These are phyloP conservation scores for Rhinocladiella mackenziei DNA, from an alignment of 2,329 filamentous ascomycete genomes.

Conservation along the genomic window DNA sequence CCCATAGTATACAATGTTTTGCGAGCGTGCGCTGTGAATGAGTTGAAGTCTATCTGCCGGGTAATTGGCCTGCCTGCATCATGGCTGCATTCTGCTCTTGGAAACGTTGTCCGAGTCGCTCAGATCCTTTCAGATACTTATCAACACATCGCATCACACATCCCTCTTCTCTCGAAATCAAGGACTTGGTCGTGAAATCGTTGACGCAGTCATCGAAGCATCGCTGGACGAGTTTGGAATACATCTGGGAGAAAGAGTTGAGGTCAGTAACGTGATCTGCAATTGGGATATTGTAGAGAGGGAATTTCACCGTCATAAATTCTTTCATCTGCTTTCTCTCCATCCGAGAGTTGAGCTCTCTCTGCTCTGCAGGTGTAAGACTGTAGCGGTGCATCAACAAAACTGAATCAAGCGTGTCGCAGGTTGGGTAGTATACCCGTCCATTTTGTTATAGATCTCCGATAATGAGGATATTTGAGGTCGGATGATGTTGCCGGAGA, in stretches of 20 bases:
- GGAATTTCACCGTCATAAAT: constrained; percentile 75
- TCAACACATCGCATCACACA: constrained; percentile 94
- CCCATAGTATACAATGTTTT: no score
- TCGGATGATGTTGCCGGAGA: no score
- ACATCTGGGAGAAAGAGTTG: constrained; percentile 50
- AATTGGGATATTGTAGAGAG: constrained; percentile 6
- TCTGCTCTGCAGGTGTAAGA: constrained; percentile 75
- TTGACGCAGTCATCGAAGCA: constrained; percentile 98
- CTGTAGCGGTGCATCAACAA: constrained; percentile 38
- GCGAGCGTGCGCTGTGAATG: background rate
- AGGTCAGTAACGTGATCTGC: constrained; percentile 10
- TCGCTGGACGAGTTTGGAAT: constrained; percentile 55
- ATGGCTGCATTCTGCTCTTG: constrained; percentile 67
- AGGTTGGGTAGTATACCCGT: constrained; percentile 16
- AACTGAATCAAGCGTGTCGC: background rate
- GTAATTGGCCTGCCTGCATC: constrained; percentile 57
- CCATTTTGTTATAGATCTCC: constrained; percentile 19
- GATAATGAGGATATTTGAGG: no score
- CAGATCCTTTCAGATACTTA: constrained; percentile 89
- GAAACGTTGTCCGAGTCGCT: constrained; percentile 88
- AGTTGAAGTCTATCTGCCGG: constrained; percentile 38
- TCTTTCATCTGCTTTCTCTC: constrained; percentile 99
- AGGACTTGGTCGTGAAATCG: constrained; percentile 96
- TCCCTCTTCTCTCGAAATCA: constrained; percentile 80
- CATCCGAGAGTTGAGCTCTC: constrained; percentile 89